Evolutionary conservation across 306 rosid genomes (phyloP).

Genomic region (Trifolium subterraneum): DNA sequence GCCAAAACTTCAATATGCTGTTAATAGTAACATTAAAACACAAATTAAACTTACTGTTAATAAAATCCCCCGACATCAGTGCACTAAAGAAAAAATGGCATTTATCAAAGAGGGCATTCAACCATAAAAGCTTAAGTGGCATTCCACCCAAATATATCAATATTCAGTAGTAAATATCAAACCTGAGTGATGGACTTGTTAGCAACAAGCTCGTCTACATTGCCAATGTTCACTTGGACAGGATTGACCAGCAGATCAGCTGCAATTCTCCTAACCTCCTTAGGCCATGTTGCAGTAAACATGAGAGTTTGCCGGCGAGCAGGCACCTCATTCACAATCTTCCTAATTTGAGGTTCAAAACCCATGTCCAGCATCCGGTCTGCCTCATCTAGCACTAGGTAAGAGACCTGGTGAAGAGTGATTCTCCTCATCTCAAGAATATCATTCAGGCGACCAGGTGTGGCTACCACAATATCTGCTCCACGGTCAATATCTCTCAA

Average conservation of each 20-base stretch:
- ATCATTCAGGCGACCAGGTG: conserved; percentile 99
- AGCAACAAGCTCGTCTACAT: conserved; percentile 96
- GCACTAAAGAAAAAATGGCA: conserved; percentile 2
- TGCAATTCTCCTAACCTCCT: conserved; percentile 97
- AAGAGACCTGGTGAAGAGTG: conserved; percentile 89
- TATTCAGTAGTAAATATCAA: conserved; percentile 22
- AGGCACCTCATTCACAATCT: conserved; percentile 96
- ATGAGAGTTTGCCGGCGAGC: conserved; percentile 93
- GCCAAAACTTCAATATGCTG: conserved; percentile 90
- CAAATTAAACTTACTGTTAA: conserved; percentile 8
- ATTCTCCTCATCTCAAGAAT: conserved; percentile 97
- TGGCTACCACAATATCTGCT: conserved; percentile 95
- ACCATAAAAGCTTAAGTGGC: not conserved
- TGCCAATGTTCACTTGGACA: conserved; percentile 97
- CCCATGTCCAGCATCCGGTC: conserved; percentile 99
- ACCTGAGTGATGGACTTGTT: conserved; percentile 98
- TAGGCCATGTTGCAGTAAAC: conserved; percentile 99
- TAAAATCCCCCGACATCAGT: not conserved
- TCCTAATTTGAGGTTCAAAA: conserved; percentile 98
- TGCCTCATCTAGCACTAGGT: conserved; percentile 96
- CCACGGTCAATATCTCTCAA: conserved; percentile 94
- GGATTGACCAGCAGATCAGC: conserved; percentile 92
- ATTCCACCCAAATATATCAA: conserved; percentile 23
- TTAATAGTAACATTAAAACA: conserved; percentile 25
- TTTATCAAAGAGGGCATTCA: not conserved